Base-by-base conservation (phyloP, 2,329 filamentous ascomycete species). In the Macrophomina pseudophaseolina region DNA sequence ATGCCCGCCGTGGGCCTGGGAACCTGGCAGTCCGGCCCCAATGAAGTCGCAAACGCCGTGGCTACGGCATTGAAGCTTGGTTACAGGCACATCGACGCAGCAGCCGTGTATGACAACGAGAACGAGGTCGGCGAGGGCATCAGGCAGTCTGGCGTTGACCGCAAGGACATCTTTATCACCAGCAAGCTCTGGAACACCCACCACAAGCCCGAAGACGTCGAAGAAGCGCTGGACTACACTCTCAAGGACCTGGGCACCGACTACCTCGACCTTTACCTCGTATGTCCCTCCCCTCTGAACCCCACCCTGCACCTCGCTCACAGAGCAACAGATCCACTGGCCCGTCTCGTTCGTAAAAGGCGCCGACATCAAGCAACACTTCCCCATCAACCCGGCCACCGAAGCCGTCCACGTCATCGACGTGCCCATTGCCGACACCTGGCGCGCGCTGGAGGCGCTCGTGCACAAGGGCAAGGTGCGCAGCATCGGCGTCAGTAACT, bases 141-240 rank as follows among this genome's bases (percentile, higher is more conserved):
- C 73, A 77, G 80, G 54, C 76, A 79, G 66, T 76, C 77, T 46
- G 80, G 79, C 16, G 78, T 83, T 11, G 71, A 79, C 1, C 76
- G 82, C 14, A 78, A 81, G 66, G 82, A 84, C 70, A 76, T 85
- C 12, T 85, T 76, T 68, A 73, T 84, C n/a, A 86, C 84, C 0
- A 88, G 86, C 38, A 91, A 91, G 71, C 85, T 97, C 66, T 97
- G 93, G 93, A 93, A 94, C 83, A 90, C 90, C 70, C 96, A 93
- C 87, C 92, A 97, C 84, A 91, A 94, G 74, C 85, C 85, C 78
- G 9, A 74, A 79, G 42, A 76, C 74, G 91, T 94, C 3, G 85
- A 82, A 69, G 76, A 76, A 35, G 84, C 90, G 68, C 86, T 89
- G 68, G 82, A 84, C 2, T 76, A 74, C 28, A 85, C 87, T 7